Evolutionary conservation across 1,284 basidiomycete species (phyloP).

Genomic region (Dichomitus squalens): DNA sequence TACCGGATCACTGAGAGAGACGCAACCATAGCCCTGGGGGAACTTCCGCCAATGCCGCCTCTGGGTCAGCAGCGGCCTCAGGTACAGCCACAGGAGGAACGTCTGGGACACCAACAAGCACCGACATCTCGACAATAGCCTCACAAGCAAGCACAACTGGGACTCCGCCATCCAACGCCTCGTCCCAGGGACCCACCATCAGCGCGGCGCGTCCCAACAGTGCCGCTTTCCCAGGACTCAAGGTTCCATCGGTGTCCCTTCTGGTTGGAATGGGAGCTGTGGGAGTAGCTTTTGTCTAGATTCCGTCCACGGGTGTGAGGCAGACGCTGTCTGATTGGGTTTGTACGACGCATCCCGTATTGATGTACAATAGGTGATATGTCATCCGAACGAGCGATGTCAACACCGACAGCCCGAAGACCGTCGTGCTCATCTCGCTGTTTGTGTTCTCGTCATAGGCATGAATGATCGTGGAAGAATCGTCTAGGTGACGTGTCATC

Average conservation of each 20-base stretch:
- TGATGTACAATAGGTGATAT: background rate
- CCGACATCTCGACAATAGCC: background rate
- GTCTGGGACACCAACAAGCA: background rate
- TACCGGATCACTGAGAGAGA: too few species aligned
- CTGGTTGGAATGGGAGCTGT: background rate
- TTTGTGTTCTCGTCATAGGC: constrained; percentile 45
- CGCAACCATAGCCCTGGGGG: too few species aligned
- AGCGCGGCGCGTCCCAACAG: background rate
- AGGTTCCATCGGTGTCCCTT: background rate
- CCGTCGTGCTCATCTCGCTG: constrained; percentile 50
- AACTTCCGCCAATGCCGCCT: background rate
- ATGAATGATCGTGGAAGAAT: constrained; percentile 57
- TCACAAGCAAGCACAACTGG: background rate
- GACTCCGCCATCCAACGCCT: background rate
- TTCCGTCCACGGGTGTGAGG: too few species aligned
- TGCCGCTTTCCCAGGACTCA: background rate
- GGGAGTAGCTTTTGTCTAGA: background rate
- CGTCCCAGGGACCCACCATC: background rate
- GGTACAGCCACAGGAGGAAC: background rate
- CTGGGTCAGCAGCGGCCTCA: background rate
- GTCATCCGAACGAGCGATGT: constrained; percentile 50
- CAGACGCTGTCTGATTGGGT: background rate
- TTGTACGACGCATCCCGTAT: background rate
- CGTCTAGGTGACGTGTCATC: constrained; percentile 26
- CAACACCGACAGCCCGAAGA: constrained; percentile 43